Conservation (phyloP, 73 alveolate species). For the Blepharisma japonicum region DNA sequence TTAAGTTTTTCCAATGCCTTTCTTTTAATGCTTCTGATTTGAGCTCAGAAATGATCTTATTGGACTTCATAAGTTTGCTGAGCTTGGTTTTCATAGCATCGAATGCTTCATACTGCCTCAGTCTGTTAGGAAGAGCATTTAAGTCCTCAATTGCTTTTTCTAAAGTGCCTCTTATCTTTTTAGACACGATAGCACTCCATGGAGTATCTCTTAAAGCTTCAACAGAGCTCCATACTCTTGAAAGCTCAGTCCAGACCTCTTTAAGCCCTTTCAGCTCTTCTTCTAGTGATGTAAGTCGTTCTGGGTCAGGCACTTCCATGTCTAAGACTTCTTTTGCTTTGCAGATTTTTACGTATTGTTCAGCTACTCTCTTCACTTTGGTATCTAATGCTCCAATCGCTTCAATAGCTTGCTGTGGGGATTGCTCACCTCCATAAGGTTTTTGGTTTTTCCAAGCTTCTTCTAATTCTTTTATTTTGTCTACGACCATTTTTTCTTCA, state of each 20-base stretch:
- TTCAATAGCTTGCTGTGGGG: slow-evolving; percentile 85
- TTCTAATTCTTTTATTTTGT: slow-evolving; percentile 93
- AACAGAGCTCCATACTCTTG: slow-evolving; percentile 36
- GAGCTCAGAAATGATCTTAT: slow-evolving; percentile 78
- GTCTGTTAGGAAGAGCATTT: slow-evolving; percentile 41
- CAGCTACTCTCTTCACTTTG: slow-evolving; percentile 49
- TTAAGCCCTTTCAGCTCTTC: slow-evolving; percentile 41
- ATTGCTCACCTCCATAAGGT: slow-evolving; percentile 80
- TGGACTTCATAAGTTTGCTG: slow-evolving; percentile 77
- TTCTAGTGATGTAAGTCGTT: slow-evolving; percentile 63
- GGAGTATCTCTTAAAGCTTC: slow-evolving; percentile 85
- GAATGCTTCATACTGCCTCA: slow-evolving; percentile 88
- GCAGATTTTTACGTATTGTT: slow-evolving; percentile 89
- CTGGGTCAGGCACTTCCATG: slow-evolving; percentile 85
- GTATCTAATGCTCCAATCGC: slow-evolving; percentile 59
- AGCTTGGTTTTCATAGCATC: slow-evolving; percentile 91
- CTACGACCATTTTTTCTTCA: slow-evolving; percentile 85
- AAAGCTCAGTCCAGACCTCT: slow-evolving; percentile 30
- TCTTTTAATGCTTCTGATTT: slow-evolving; percentile 98
- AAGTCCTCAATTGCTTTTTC: slow-evolving; percentile 70
- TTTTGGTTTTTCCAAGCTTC: slow-evolving; percentile 90
- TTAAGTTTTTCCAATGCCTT: slow-evolving; percentile 93
- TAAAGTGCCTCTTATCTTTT: slow-evolving; percentile 77
- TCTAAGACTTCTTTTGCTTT: slow-evolving; percentile 94
- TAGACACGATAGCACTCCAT: slow-evolving; percentile 90